phyloP scores from a whole-genome alignment of 495 filamentous ascomycete species.

The Penicillium fimorum region DNA sequence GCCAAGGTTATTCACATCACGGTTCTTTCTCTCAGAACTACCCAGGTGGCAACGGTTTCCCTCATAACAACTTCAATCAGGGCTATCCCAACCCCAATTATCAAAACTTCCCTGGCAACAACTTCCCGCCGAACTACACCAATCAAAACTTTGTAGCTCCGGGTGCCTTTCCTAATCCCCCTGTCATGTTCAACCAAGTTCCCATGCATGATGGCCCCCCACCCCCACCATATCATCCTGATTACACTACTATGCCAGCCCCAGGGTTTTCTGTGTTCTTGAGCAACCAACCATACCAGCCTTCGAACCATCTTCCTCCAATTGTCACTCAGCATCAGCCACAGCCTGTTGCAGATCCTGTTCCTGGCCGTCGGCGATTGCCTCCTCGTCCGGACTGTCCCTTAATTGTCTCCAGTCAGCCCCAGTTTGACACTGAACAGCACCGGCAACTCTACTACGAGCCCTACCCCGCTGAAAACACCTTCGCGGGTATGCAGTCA shows the following conservation, averaged over 20 bases:
- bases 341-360: neutral
- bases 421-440: neutral
- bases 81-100: conserved; percentile 5
- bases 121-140: neutral
- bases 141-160: neutral
- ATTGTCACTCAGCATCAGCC: neutral
- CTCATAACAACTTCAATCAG: conserved; percentile 1
- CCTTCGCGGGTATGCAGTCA: neutral
- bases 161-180: neutral
- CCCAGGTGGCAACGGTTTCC: neutral
- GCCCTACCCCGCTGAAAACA: neutral
- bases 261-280: neutral
- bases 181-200: conserved; percentile 2
- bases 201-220: neutral
- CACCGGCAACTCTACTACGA: conserved; percentile 10
- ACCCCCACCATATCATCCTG: neutral
- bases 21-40: conserved; percentile 1
- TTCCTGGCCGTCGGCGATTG: neutral
- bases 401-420: conserved; percentile 12
- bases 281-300: neutral
- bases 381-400: neutral
- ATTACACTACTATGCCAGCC: conserved; percentile 1
- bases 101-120: neutral
- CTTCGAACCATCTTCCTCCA: neutral
- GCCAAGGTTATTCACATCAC: neutral